These are phyloP conservation scores for Linderina pennispora DNA, from an alignment of 192 early-diverging fungal species.

Conservation along the genomic window DNA sequence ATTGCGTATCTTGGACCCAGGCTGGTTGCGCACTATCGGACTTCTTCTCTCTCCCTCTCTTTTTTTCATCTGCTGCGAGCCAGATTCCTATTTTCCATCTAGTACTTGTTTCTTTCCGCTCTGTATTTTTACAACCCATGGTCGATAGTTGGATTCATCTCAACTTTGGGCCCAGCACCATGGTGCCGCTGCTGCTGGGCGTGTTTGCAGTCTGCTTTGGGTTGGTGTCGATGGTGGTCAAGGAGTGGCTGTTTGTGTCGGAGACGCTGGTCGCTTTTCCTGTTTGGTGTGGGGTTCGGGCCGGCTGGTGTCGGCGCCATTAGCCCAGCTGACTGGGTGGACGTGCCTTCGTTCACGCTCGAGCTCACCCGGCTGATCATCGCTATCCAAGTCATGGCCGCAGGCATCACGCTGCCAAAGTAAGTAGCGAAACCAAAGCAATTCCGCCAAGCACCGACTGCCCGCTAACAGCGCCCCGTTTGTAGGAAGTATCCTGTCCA, in stretches of 20 bases:
- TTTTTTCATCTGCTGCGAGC: background rate
- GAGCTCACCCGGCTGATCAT: constrained; percentile 70
- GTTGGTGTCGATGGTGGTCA: constrained; percentile 57
- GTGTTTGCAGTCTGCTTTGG: constrained; percentile 63
- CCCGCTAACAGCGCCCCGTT: too few species aligned
- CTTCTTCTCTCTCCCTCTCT: background rate
- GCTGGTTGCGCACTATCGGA: too few species aligned
- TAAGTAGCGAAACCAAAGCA: background rate
- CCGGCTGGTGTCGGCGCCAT: constrained; percentile 61
- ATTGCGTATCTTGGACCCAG: too few species aligned
- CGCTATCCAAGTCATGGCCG: constrained; percentile 75
- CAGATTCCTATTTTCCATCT: background rate
- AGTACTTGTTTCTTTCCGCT: too few species aligned
- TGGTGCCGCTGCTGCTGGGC: constrained; percentile 49
- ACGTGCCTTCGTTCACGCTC: constrained; percentile 45
- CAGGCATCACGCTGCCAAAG: constrained; percentile 76
- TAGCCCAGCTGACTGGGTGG: constrained; percentile 52
- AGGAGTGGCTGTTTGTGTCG: constrained; percentile 60
- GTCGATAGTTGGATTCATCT: constrained; percentile 8
- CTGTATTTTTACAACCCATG: background rate
- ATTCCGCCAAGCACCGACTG: background rate
- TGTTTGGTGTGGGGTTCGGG: constrained; percentile 72
- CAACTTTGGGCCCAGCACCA: constrained; percentile 8
- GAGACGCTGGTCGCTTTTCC: constrained; percentile 71
- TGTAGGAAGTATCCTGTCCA: constrained; percentile 52